A percentile compares a stretch with the other conserved stretches of the same genome.
phyloP scores from a whole-genome alignment of 768 basidiomycete genomes.

The Clavaria fumosa region DNA sequence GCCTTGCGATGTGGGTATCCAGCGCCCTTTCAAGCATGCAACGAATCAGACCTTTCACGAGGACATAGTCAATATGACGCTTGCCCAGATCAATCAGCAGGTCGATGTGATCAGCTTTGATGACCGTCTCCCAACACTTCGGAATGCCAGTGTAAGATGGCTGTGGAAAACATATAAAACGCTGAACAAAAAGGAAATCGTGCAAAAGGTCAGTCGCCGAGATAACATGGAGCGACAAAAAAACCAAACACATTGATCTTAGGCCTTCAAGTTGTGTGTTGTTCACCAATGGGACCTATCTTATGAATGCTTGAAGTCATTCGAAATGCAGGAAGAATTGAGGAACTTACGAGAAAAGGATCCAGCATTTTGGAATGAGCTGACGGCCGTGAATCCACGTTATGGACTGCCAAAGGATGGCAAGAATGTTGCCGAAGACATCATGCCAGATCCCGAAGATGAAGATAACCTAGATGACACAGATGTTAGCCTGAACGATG shows the following conservation, averaged over 20 bases:
- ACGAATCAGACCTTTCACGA: too few relatives aligned
- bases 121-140: slow-evolving; percentile 1
- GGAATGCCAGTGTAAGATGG: slow-evolving; percentile 3
- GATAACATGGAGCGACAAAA: neutral
- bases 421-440: too few relatives aligned
- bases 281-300: slow-evolving; percentile 6
- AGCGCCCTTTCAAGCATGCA: slow-evolving; percentile 1
- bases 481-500: slow-evolving; percentile 1
- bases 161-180: slow-evolving; percentile 2
- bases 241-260: neutral
- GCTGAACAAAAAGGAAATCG: slow-evolving; percentile 2
- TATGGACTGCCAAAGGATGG: neutral
- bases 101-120: neutral
- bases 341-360: neutral
- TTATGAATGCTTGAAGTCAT: slow-evolving; percentile 1
- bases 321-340: slow-evolving; percentile 2
- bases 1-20: too few relatives aligned
- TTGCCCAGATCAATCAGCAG: too few relatives aligned
- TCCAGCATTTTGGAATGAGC: slow-evolving; percentile 1
- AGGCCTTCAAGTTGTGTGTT: slow-evolving; percentile 3
- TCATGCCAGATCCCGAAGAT: slow-evolving; percentile 1
- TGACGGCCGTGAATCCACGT: neutral
- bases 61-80: too few relatives aligned
- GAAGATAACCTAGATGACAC: slow-evolving; percentile 5
- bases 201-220: slow-evolving; percentile 1